These are phyloP conservation scores for Lentinus tigrinus DNA, from an alignment of 768 basidiomycete genomes.

Conservation along the genomic window DNA sequence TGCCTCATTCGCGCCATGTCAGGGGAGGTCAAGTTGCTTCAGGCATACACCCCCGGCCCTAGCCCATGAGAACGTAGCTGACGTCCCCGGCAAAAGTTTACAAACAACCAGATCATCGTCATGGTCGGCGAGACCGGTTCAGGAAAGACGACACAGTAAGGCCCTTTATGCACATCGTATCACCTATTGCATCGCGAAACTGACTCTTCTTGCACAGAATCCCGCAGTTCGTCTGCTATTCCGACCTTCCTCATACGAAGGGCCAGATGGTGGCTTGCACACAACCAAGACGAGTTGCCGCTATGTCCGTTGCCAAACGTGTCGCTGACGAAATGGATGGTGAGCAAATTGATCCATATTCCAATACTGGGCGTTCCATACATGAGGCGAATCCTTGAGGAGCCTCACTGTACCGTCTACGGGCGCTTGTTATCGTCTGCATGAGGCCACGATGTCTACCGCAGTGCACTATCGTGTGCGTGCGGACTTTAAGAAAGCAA, in stretches of 20 bases:
- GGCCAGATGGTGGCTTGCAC: constrained; percentile 95
- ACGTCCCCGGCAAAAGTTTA: constrained; percentile 49
- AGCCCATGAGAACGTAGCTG: constrained; percentile 23
- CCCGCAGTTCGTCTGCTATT: constrained; percentile 94
- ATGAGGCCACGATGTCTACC: no score
- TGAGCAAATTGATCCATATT: no score
- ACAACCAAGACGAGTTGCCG: constrained; percentile 93
- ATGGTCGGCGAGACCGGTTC: constrained; percentile 95
- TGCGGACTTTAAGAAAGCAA: no score
- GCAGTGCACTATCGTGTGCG: no score
- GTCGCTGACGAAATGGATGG: constrained; percentile 99
- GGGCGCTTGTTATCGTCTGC: no score
- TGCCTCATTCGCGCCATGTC: constrained; percentile 4
- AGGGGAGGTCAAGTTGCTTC: constrained; percentile 31
- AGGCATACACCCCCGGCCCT: constrained; percentile 18
- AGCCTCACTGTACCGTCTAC: no score
- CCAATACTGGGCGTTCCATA: no score
- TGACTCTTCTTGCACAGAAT: constrained; percentile 51
- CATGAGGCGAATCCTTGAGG: no score
- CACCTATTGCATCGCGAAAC: constrained; percentile 14
- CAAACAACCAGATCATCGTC: constrained; percentile 78
- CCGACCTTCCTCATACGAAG: constrained; percentile 87
- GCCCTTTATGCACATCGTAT: neutral
- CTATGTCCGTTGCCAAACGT: constrained; percentile 97
- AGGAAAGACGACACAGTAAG: constrained; percentile 94